Evolutionary conservation across 2,329 filamentous ascomycete species (phyloP).

Genomic region (Fusarium cicatricum): DNA sequence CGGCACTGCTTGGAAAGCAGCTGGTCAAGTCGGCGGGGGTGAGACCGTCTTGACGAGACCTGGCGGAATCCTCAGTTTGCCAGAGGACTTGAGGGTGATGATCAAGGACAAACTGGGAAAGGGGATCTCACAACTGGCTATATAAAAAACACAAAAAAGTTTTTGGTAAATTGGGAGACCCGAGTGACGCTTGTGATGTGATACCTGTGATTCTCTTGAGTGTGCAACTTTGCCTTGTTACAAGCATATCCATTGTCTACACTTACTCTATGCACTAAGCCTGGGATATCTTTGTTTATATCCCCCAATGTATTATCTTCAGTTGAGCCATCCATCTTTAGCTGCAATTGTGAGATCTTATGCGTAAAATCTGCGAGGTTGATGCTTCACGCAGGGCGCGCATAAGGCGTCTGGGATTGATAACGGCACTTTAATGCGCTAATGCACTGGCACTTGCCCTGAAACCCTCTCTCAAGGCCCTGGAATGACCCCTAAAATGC

Average conservation of each 20-base stretch:
- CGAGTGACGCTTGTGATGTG: neutral
- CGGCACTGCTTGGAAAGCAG: neutral
- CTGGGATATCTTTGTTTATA: no score
- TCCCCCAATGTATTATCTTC: no score
- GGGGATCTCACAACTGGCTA: neutral
- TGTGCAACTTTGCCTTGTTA: no score
- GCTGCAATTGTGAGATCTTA: no score
- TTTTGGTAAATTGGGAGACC: neutral
- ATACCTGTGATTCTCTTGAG: neutral
- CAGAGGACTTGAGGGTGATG: neutral
- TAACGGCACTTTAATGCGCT: constrained; percentile 10
- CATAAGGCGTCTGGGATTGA: constrained; percentile 14
- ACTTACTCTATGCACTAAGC: no score
- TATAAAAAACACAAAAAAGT: neutral
- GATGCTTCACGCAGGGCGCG: constrained; percentile 2
- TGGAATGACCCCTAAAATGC: constrained; percentile 18
- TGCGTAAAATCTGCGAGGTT: no score
- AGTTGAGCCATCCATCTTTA: no score
- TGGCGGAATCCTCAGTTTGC: neutral
- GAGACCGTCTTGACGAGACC: neutral
- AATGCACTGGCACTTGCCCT: constrained; percentile 9
- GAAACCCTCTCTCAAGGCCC: constrained; percentile 6
- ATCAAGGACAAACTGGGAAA: neutral
- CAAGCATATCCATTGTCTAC: no score
- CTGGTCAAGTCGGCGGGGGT: neutral